Evolutionary conservation across 805 yeast genomes (phyloP).

Genomic region (Starmerella apicola): DNA sequence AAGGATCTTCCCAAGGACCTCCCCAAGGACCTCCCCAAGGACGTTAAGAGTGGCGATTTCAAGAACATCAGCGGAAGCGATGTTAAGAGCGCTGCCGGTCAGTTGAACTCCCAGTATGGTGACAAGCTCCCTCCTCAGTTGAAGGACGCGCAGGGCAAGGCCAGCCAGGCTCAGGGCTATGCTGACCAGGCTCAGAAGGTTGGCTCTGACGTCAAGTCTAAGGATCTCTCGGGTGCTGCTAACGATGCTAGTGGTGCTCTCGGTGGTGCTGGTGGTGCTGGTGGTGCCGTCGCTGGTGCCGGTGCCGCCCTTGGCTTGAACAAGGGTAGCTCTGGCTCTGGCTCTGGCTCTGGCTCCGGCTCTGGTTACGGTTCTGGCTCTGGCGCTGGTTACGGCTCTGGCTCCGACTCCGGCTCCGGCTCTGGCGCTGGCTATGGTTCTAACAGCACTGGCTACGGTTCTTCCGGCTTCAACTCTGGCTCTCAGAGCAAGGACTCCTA

Average conservation of each 20-base stretch:
- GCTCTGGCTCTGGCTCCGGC: too few species aligned
- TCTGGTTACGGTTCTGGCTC: conserved; percentile 2
- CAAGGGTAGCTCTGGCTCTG: conserved; percentile 17
- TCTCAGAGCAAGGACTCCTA: background rate
- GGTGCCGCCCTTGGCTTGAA: background rate
- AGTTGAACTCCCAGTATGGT: too few species aligned
- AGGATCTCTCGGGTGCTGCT: conserved; percentile 13
- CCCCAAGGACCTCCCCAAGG: background rate
- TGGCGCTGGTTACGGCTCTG: background rate
- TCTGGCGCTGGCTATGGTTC: background rate
- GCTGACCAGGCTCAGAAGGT: background rate
- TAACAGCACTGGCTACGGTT: background rate
- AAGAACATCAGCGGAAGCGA: background rate
- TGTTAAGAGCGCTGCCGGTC: background rate
- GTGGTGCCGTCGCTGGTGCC: too few species aligned
- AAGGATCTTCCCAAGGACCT: background rate
- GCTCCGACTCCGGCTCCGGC: conserved; percentile 2
- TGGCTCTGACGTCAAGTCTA: conserved; percentile 2
- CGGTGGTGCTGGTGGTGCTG: conserved; percentile 25
- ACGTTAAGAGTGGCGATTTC: background rate
- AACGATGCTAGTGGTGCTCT: conserved; percentile 21
- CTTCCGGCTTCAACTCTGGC: conserved; percentile 1
- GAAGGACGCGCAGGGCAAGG: too few species aligned
- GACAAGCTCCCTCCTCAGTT: too few species aligned
- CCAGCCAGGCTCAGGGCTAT: too few species aligned